Base-by-base conservation (phyloP, 2,329 filamentous ascomycete genomes). In the Claviceps sp. region DNA sequence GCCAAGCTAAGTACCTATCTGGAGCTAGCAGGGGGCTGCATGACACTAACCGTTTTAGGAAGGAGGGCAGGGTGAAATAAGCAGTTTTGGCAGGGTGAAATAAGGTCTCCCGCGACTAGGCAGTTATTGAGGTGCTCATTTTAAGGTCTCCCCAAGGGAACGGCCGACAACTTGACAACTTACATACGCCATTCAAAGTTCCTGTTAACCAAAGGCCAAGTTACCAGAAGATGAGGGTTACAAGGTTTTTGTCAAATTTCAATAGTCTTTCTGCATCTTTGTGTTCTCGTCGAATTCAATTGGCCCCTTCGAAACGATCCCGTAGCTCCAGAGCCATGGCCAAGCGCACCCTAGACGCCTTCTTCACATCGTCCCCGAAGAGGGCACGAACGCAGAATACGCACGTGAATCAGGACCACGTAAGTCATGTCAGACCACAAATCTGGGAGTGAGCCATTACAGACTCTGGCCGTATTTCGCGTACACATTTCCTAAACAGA, bases 321-420 rank as follows among this genome's bases (percentile, higher is more conserved):
- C 19, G 19, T 22, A 16, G 22, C 22, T 22, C 42, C 30, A 14
- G 30, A 48, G 58, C 59, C 57, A 55, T 58, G 17, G 50, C 57
- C 46, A 63, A 61, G 61, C 74, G 84, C 52, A 86, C 84, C 0
- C 71, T 89, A 1, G 82, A 88, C 55, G 68, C 76, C 11, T 89
- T 88, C 69, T 88, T 89, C 65, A 54, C 54, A 17, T 57, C 61
- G 16, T 44, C 54, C 14, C 47, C 59, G 22, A 67, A 66, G 51
- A 58, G 63, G 44, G 44, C 43, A 45, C 50, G 43, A 30, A 38
- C 30, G 4, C 14, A 40, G 38, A 30, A 38, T 17, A n/a, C n/a
- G 24, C 13, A 14, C 5, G 34, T 19, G 37, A 24, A 57, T 14
- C 50, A 58, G 40, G 43, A 24, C 19, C 26, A 30, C 17, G 19